These are phyloP conservation scores for Malus sylvestris DNA, from an alignment of 306 rosid genomes.

Conservation along the genomic window DNA sequence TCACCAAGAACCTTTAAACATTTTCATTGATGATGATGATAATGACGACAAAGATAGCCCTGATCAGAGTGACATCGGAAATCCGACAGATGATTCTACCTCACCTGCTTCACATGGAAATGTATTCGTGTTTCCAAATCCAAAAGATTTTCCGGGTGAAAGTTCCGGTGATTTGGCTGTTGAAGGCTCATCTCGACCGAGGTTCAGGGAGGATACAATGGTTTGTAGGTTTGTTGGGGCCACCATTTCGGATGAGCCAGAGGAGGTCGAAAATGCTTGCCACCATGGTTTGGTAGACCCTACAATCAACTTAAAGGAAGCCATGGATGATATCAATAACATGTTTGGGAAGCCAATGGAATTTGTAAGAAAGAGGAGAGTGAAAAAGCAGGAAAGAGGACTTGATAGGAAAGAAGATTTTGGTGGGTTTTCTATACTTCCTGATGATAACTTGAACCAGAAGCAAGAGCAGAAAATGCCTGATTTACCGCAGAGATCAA, in stretches of 20 bases:
- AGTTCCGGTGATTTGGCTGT: constrained; percentile 36
- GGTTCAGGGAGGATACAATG: constrained; percentile 85
- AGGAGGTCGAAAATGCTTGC: constrained; percentile 80
- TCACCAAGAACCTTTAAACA: constrained; percentile 48
- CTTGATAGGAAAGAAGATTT: constrained; percentile 30
- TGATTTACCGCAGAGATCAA: constrained; percentile 32
- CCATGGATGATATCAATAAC: constrained; percentile 90
- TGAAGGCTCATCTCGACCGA: constrained; percentile 29
- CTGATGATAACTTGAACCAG: constrained; percentile 55
- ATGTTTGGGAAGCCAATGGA: constrained; percentile 97
- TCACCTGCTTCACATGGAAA: constrained; percentile 39
- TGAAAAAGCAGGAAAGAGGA: constrained; percentile 47
- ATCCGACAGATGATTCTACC: constrained; percentile 31
- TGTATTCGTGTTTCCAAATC: constrained; percentile 49
- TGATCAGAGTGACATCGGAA: constrained; percentile 21
- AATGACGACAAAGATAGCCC: constrained; percentile 33
- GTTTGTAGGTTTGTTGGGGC: constrained; percentile 89
- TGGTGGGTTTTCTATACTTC: constrained; percentile 74
- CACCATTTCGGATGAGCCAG: constrained; percentile 67
- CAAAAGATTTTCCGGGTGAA: constrained; percentile 49
- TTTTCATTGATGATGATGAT: constrained; percentile 65
- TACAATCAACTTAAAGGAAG: constrained; percentile 87
- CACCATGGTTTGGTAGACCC: constrained; percentile 98
- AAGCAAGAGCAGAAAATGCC: constrained; percentile 31
- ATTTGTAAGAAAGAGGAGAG: constrained; percentile 60